Conservation (phyloP, 192 early-diverging fungal species). For the Glomus cerebriforme region DNA sequence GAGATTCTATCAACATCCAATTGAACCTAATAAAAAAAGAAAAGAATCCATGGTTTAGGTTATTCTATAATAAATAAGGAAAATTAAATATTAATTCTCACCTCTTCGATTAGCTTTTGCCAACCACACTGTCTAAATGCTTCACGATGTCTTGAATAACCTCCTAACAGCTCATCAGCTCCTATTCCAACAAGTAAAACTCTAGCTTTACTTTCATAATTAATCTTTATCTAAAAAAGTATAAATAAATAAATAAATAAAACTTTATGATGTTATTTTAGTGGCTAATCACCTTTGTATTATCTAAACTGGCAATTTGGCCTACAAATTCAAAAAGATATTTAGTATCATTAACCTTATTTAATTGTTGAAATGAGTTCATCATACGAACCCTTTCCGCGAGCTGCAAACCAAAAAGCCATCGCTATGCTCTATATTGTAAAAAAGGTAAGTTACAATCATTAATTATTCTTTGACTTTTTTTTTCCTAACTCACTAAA, state of each 20-base stretch:
- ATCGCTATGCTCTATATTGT: conserved; percentile 88
- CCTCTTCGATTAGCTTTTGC: conserved; percentile 67
- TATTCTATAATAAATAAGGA: not conserved
- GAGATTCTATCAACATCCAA: conserved; percentile 86
- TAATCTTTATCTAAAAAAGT: conserved; percentile 31
- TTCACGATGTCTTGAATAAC: conserved; percentile 85
- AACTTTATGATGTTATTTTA: not conserved
- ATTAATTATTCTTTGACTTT: not conserved
- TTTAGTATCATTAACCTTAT: not conserved
- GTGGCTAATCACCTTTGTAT: not conserved
- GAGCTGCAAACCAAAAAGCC: conserved; percentile 94
- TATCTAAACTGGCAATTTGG: conserved; percentile 13
- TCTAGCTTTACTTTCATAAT: conserved; percentile 67
- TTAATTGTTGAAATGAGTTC: not conserved
- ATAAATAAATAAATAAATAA: not conserved
- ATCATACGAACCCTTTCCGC: conserved; percentile 62
- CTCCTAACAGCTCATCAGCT: conserved; percentile 92
- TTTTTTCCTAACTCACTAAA: conserved; percentile 47
- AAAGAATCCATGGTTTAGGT: not conserved
- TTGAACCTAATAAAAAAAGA: conserved; percentile 54
- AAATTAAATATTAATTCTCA: conserved; percentile 2
- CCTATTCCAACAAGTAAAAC: conserved; percentile 89
- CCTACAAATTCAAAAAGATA: conserved; percentile 1
- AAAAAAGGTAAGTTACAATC: not conserved
- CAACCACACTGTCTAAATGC: conserved; percentile 67